phyloP scores from a whole-genome alignment of 495 filamentous ascomycete species.

The Penicillium alfredii region DNA sequence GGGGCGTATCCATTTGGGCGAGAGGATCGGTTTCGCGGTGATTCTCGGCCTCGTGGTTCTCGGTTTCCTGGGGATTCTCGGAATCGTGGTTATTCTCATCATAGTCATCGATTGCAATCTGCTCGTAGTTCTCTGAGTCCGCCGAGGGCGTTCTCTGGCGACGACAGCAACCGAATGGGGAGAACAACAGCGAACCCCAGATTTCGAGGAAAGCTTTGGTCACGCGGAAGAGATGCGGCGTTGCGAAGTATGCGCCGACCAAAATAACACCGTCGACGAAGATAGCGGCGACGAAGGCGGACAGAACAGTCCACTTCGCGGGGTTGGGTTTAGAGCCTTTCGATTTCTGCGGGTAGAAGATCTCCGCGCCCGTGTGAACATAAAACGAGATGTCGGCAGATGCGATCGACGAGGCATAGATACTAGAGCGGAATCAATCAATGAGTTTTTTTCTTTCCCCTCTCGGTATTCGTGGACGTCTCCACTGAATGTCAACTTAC shows the following conservation, averaged over 20 bases:
- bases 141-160: background rate
- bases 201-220: slow-evolving; percentile 5
- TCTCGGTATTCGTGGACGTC: too few species aligned
- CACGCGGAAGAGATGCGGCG: slow-evolving; percentile 6
- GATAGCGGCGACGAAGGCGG: slow-evolving; percentile 5
- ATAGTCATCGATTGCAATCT: slow-evolving; percentile 14
- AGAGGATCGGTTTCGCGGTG: too few species aligned
- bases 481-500: slow-evolving; percentile 4
- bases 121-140: slow-evolving; percentile 5
- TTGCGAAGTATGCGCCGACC: slow-evolving; percentile 9
- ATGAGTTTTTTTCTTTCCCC: too few species aligned
- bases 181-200: slow-evolving; percentile 7
- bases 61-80: too few species aligned
- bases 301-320: background rate
- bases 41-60: too few species aligned
- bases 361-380: slow-evolving; percentile 10
- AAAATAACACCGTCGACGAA: slow-evolving; percentile 2
- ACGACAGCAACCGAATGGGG: slow-evolving; percentile 1
- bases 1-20: slow-evolving; percentile 2
- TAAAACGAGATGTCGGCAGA: slow-evolving; percentile 14
- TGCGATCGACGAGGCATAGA: slow-evolving; percentile 4
- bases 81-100: slow-evolving; percentile 9
- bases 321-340: slow-evolving; percentile 5
- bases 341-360: slow-evolving; percentile 9
- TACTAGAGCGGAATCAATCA: background rate